Conservation (phyloP, 192 early-diverging fungal species). For the Coemansia guatemalensis region DNA sequence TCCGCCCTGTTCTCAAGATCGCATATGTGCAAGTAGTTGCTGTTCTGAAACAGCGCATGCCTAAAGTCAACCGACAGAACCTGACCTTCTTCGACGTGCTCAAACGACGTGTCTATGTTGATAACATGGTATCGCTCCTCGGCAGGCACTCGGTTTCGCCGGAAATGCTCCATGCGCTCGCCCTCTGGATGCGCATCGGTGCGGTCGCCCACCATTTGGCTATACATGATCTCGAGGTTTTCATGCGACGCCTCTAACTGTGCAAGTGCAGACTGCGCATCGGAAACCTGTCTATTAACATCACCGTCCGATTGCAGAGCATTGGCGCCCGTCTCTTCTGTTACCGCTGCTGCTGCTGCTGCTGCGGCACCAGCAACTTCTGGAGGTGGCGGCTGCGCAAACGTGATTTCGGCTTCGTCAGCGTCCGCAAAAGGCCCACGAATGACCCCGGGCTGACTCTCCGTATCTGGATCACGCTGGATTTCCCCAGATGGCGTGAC, state of each 20-base stretch:
- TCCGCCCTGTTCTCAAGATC: conserved; percentile 13
- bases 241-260: conserved; percentile 36
- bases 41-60: conserved; percentile 21
- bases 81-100: conserved; percentile 21
- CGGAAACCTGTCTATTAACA: neutral
- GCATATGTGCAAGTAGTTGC: conserved; percentile 26
- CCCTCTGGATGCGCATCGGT: conserved; percentile 17
- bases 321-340: neutral
- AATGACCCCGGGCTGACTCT: neutral
- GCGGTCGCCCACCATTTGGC: conserved; percentile 32
- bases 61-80: conserved; percentile 40
- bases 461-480: neutral
- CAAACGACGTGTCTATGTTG: conserved; percentile 43
- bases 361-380: neutral
- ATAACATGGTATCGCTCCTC: conserved; percentile 48
- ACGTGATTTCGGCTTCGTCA: neutral
- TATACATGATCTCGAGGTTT: conserved; percentile 44
- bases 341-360: neutral
- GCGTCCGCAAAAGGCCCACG: neutral
- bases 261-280: conserved; percentile 22
- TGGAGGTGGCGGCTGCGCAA: neutral
- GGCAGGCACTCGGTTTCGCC: conserved; percentile 25
- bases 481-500: conserved; percentile 3
- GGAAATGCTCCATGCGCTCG: conserved; percentile 20
- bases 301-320: neutral